Evolutionary conservation across 1,284 basidiomycete species (phyloP), one percentile per base, ranked within the genome.

Genomic region (Inonotus hispidus): DNA sequence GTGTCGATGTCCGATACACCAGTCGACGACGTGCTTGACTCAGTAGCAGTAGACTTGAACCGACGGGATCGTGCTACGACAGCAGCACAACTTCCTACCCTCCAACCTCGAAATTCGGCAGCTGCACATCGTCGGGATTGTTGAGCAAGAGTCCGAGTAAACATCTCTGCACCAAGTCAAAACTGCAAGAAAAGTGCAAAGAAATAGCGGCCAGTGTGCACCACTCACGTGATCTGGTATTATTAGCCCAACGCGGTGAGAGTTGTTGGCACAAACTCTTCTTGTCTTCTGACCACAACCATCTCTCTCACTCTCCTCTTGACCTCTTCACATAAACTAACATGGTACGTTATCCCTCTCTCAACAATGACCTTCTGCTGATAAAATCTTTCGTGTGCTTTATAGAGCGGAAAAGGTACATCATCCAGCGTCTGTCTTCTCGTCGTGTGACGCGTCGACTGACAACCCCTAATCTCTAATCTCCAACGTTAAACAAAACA

Each of bases 321-420:
- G 47, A 35, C n/a, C 11, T 60, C 25, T 46, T 19, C 3, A 13
- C 53, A 62, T 69, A 14, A 39, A 38, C 32, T 3, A 1, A 60
- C 4, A 59, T 47, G 45, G 52, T 57, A 39, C 41, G 55, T 56
- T 39, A 29, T 64, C 13, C 5, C 2, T 53, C 14, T 10, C 21
- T 45, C 3, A 19, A 14, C 32, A 19, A 37, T 8, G 14, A 19
- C 8, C 29, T 19, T n/a, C 19, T 37, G 10, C 56, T 58, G 56
- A 50, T 19, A 25, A 10, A 35, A 21, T 19, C 16, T 32, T 29
- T 21, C 25, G 19, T 49, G 1, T 19, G 8, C n/a, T 16, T 21
- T 46, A 16, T 41, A 61, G 60, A 61, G 60, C 49, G 60, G 60
- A 56, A 61, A 61, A 56, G 60, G 60, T 61, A 35, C 54, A 46